Percentiles rank a stretch among this genome's conserved stretches.
Conservation (phyloP, 2,329 filamentous ascomycete genomes). For the Xylariaceae sp. region DNA sequence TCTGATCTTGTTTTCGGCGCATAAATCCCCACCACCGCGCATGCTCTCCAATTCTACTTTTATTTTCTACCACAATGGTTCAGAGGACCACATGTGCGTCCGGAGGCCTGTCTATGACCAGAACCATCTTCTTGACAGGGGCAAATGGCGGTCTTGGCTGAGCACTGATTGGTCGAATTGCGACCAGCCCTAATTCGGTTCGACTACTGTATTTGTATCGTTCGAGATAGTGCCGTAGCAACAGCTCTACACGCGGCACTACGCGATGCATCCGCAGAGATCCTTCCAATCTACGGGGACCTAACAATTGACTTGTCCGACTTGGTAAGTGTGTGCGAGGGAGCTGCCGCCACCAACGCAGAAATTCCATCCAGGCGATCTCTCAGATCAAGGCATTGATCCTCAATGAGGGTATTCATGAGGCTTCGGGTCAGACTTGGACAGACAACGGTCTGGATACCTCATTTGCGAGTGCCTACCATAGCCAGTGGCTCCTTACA, state of each 20-base stretch:
- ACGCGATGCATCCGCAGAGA: slow-evolving; percentile 4
- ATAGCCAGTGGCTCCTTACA: slow-evolving; percentile 22
- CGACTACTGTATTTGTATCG: slow-evolving; percentile 6
- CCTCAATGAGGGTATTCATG: slow-evolving; percentile 32
- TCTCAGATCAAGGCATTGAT: slow-evolving; percentile 38
- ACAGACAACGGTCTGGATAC: slow-evolving; percentile 17
- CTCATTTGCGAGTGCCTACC: slow-evolving; percentile 21
- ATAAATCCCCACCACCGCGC: not conserved
- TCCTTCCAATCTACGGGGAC: slow-evolving; percentile 7
- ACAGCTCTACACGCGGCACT: not conserved
- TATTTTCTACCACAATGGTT: not conserved
- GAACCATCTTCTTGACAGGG: slow-evolving; percentile 12
- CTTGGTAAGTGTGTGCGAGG: slow-evolving; percentile 6
- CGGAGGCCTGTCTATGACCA: not conserved
- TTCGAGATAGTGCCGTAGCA: slow-evolving; percentile 3
- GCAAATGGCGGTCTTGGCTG: slow-evolving; percentile 21
- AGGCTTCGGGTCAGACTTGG: slow-evolving; percentile 18
- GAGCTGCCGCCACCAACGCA: slow-evolving; percentile 8
- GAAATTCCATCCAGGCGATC: slow-evolving; percentile 21
- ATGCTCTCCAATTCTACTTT: not conserved
- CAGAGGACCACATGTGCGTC: not conserved
- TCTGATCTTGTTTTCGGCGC: not conserved
- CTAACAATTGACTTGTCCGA: slow-evolving; percentile 10
- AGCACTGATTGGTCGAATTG: slow-evolving; percentile 3
- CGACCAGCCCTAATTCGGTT: not conserved